phyloP scores from a whole-genome alignment of 345 rosid genomes.

The Combretum micranthum region DNA sequence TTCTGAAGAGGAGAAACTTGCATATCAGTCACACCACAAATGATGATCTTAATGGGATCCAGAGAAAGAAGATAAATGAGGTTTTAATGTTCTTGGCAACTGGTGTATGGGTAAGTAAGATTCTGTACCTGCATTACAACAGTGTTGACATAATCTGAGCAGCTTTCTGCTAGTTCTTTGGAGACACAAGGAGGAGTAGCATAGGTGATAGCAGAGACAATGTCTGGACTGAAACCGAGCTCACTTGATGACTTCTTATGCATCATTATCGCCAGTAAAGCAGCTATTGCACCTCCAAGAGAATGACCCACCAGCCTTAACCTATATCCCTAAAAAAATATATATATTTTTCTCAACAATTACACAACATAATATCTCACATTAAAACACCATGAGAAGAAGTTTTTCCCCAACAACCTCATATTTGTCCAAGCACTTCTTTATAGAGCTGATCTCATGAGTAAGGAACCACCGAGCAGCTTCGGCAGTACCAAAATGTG shows the following conservation, averaged over 20 bases:
- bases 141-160: slow-evolving; percentile 77
- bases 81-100: too few species aligned
- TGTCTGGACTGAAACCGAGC: slow-evolving; percentile 70
- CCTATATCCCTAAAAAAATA: slow-evolving; percentile 78
- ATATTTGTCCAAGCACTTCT: slow-evolving; percentile 57
- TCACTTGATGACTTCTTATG: slow-evolving; percentile 60
- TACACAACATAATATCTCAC: neutral
- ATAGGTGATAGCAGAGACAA: slow-evolving; percentile 77
- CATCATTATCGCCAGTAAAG: slow-evolving; percentile 79
- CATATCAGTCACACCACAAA: too few species aligned
- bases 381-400: neutral
- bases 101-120: neutral
- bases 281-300: slow-evolving; percentile 87
- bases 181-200: slow-evolving; percentile 96
- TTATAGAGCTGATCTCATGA: slow-evolving; percentile 65
- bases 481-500: slow-evolving; percentile 96
- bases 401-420: slow-evolving; percentile 29
- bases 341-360: slow-evolving; percentile 26
- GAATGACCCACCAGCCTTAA: slow-evolving; percentile 95
- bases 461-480: slow-evolving; percentile 94
- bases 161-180: slow-evolving; percentile 75
- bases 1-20: too few species aligned
- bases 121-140: slow-evolving; percentile 82
- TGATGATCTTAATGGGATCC: too few species aligned
- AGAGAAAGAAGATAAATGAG: too few species aligned